Evolutionary conservation across 129 eudicot genomes (phyloP), one percentile per base, ranked within the genome.

Genomic region (Flaveria linearis): DNA sequence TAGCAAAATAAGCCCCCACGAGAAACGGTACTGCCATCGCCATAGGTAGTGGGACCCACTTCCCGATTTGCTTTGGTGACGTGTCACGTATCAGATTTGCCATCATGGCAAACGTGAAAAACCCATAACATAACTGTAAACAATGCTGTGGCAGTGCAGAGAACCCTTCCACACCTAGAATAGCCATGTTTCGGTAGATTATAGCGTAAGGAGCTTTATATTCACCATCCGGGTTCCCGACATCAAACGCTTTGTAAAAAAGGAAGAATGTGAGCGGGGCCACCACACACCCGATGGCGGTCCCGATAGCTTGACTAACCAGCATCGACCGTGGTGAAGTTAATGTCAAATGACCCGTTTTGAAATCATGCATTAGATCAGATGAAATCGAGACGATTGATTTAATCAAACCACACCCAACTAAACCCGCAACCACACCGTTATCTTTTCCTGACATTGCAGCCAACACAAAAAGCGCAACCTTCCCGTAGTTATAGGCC

Each of bases 21-120:
- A 93, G 86, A 77, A 93, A 93, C 0, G 98, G 98, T 45, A 93
- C 96, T 0, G 96, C 98, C 98, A 92, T 92, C 8, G 98, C 98
- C 98, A 93, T 93, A 3, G 98, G 98, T 50, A 93, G 84, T 5
- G 98, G 98, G 25, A 93, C 72, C 92, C 90, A 90, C 46, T 71
- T 77, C 75, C 92, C 95, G 1, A 83, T 15, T 63, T 47, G 68
- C 62, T 15, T 52, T 0, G 91, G 80, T 28, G 72, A 58, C 42
- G 78, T 43, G 58, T 93, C 98, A 30, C 98, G 84, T 46, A 81
- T 33, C 67, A 88, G 71, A 78, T 93, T 90, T 28, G 86, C 86
- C 56, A 73, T 1, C 53, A 93, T 78, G 7, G 98, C 98, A 71
- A 93, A 93, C 1, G 82, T 85, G 26, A 93, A 93, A 77, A 93